Percentiles rank a stretch among this genome's conserved stretches.
Conservation (phyloP, 306 rosid genomes). For the Elaeagnus macrophylla region DNA sequence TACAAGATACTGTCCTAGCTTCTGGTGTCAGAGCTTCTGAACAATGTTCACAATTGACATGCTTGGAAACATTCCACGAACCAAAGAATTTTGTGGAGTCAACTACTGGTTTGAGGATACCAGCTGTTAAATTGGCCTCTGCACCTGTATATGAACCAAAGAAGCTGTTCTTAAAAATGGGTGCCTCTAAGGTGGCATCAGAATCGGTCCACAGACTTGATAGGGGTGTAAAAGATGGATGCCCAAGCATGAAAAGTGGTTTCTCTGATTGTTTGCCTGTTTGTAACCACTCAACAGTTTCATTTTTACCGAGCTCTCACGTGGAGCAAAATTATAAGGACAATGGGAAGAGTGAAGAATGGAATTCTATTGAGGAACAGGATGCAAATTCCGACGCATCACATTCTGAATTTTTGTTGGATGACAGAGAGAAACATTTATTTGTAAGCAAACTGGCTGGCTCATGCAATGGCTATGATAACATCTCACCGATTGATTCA, state of each 20-base stretch:
- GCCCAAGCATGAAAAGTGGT: no score
- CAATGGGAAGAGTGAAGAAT: slow-evolving; percentile 28
- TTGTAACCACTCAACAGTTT: background rate
- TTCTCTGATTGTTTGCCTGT: slow-evolving; percentile 9
- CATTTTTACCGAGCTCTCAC: no score
- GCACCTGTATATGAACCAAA: slow-evolving; percentile 22
- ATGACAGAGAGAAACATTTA: slow-evolving; percentile 22
- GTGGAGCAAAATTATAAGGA: background rate
- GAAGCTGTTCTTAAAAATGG: slow-evolving; percentile 18
- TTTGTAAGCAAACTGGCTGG: slow-evolving; percentile 17
- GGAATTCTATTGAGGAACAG: slow-evolving; percentile 16
- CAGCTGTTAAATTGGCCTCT: slow-evolving; percentile 22
- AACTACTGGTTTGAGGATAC: slow-evolving; percentile 17
- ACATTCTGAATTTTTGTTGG: background rate
- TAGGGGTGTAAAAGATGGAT: slow-evolving; percentile 23
- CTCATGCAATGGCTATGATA: slow-evolving; percentile 25
- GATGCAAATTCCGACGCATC: slow-evolving; percentile 26
- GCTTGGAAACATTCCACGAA: slow-evolving; percentile 6
- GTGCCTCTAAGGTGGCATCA: slow-evolving; percentile 16
- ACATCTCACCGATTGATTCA: slow-evolving; percentile 21
- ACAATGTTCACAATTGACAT: slow-evolving; percentile 1
- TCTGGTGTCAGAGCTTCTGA: slow-evolving; percentile 20
- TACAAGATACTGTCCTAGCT: slow-evolving; percentile 12
- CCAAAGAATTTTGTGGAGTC: slow-evolving; percentile 23
- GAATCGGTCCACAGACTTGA: slow-evolving; percentile 8